These are phyloP conservation scores for Penstemon eatonii DNA, from an alignment of 257 asterid genomes.

Conservation along the genomic window DNA sequence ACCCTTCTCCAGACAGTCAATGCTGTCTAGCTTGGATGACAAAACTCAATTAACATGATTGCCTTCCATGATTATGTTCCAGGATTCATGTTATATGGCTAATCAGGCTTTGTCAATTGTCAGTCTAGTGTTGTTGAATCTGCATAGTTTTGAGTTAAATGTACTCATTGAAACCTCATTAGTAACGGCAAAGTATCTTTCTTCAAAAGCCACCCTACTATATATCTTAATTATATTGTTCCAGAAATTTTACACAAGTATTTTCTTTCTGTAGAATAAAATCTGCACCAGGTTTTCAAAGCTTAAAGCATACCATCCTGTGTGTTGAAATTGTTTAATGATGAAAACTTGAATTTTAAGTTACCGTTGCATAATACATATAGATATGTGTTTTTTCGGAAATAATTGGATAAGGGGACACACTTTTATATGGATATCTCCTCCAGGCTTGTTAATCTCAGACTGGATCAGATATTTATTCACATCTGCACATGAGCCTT, in stretches of 20 bases:
- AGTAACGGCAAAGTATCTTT: not conserved
- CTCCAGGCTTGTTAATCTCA: too few species aligned
- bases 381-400: too few species aligned
- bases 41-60: slow-evolving; percentile 10
- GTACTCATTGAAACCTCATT: not conserved
- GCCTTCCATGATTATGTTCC: not conserved
- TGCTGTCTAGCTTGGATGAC: slow-evolving; percentile 5
- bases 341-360: too few species aligned
- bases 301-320: too few species aligned
- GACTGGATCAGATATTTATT: too few species aligned
- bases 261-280: not conserved
- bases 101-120: not conserved
- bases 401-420: too few species aligned
- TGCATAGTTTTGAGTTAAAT: slow-evolving; percentile 3
- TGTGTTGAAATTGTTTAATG: too few species aligned
- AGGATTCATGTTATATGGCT: not conserved
- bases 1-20: not conserved
- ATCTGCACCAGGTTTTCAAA: not conserved
- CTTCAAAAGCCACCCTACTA: not conserved
- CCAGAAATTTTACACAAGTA: not conserved
- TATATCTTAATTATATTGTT: not conserved
- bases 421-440: too few species aligned
- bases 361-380: too few species aligned
- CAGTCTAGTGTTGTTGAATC: not conserved
- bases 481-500: not conserved